phyloP scores from a whole-genome alignment of 202 grass and related monocot species.

The Brachypodium distachyon region DNA sequence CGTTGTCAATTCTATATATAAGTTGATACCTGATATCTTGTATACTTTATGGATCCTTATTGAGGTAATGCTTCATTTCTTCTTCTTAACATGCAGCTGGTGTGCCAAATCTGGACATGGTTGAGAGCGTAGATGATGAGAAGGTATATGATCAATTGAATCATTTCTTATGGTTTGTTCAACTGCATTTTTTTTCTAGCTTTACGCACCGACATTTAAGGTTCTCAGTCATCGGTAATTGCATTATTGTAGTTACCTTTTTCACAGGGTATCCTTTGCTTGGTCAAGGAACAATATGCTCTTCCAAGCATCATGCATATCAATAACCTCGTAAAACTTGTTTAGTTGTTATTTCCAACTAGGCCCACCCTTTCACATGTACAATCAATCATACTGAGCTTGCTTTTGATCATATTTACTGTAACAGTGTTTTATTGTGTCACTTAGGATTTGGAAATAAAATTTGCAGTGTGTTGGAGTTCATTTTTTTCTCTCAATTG shows the following conservation, averaged over 20 bases:
- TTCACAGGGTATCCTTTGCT: background rate
- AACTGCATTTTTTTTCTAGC: background rate
- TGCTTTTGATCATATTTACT: background rate
- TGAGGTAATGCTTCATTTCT: slow-evolving; percentile 7
- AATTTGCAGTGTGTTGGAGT: background rate
- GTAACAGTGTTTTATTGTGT: background rate
- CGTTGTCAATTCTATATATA: background rate
- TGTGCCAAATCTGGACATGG: slow-evolving; percentile 83
- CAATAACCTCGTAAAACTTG: background rate
- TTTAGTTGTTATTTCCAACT: background rate
- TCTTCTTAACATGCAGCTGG: slow-evolving; percentile 43
- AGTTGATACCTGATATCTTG: background rate
- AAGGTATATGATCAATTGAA: slow-evolving; percentile 50
- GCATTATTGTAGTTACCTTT: background rate
- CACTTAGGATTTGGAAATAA: background rate
- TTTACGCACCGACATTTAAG: background rate
- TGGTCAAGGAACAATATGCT: background rate
- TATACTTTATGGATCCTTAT: background rate
- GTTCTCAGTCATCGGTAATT: background rate
- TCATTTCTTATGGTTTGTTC: background rate
- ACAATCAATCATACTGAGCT: background rate
- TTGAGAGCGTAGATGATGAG: slow-evolving; percentile 86
- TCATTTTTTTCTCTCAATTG: background rate
- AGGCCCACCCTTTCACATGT: background rate
- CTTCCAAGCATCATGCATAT: background rate